Evolutionary conservation across 2,329 filamentous ascomycete species (phyloP), one percentile per base, ranked within the genome.

Genomic region (Colletotrichum neosansevieriae): DNA sequence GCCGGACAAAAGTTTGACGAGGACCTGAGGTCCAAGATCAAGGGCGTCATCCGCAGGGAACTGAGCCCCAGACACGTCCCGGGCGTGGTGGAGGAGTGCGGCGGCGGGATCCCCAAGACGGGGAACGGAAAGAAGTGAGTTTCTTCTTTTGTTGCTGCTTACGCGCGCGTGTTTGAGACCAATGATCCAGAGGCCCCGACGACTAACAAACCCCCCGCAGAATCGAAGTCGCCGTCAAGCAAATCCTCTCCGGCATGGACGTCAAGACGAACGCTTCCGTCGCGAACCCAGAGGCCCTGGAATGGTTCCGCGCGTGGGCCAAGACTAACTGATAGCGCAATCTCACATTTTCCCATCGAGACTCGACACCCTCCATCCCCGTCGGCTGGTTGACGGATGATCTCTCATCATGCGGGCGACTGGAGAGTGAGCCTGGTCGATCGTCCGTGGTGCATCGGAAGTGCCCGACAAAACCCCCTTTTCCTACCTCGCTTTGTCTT

Each of bases 191-290:
- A 29, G 29, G 29, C 29, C 29, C 29, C 7, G 6, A 29, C 29
- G 29, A 4, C 17, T 50, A 29, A 40, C n/a, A 29, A 9, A 6
- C 38, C 9, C n/a, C 11, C 19, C 13, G 34, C 44, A 93, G 91
- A 80, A 93, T 99, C 68, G 95, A 99, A 79, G 94, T 97, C 54
- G 93, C 94, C 0, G 95, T 98, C 6, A 98, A 98, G 84, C 94
- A 98, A 80, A 98, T 98, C 50, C 82, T 99, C 1, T 97, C 93
- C 32, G 95, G 94, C 0, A 83, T 94, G 79, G 88, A 93, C 59
- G 89, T 98, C 72, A 94, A 94, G 83, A 96, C 93, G 0, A 94
- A 94, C 56, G 94, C 94, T 0, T 97, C 93, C 75, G 94, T 98
- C n/a, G 93, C 94, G 4, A 98, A 98, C 78, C 91, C 92, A 2